These are phyloP conservation scores for Dactylellina parvicollis DNA, from an alignment of 2,329 filamentous ascomycete species.

Conservation along the genomic window DNA sequence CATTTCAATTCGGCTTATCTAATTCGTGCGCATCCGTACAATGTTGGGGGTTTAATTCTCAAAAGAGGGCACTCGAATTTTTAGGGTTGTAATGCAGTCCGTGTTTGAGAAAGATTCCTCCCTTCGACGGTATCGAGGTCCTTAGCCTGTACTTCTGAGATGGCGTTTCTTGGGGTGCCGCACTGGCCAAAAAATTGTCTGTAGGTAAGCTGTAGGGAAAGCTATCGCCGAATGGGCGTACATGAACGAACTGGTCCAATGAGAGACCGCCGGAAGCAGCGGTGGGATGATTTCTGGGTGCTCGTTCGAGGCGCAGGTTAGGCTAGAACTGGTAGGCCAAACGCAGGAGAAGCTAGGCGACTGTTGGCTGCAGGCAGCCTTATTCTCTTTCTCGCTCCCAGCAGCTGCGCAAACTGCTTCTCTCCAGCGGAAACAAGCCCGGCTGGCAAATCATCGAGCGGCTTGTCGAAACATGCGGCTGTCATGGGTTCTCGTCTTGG, in stretches of 20 bases:
- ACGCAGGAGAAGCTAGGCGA: slow-evolving; percentile 45
- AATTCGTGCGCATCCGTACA: slow-evolving; percentile 16
- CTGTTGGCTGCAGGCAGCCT: slow-evolving; percentile 31
- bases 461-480: slow-evolving; percentile 50
- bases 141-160: slow-evolving; percentile 36
- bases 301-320: slow-evolving; percentile 34
- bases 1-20: slow-evolving; percentile 33
- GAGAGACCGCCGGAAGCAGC: slow-evolving; percentile 22
- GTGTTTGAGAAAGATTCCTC: slow-evolving; percentile 29
- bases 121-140: slow-evolving; percentile 43
- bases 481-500: slow-evolving; percentile 50
- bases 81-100: neutral
- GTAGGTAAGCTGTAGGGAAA: neutral
- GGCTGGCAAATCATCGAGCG: slow-evolving; percentile 35
- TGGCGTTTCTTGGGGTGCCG: slow-evolving; percentile 46
- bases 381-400: slow-evolving; percentile 11
- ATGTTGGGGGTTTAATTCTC: slow-evolving; percentile 27
- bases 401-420: neutral
- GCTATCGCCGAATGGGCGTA: slow-evolving; percentile 52
- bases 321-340: slow-evolving; percentile 45
- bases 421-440: slow-evolving; percentile 5
- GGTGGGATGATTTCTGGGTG: slow-evolving; percentile 47
- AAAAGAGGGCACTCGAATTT: slow-evolving; percentile 20
- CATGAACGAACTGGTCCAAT: slow-evolving; percentile 25
- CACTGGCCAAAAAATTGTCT: neutral